phyloP scores from a whole-genome alignment of 1,284 basidiomycete genomes.

The Kwoniella shivajii region DNA sequence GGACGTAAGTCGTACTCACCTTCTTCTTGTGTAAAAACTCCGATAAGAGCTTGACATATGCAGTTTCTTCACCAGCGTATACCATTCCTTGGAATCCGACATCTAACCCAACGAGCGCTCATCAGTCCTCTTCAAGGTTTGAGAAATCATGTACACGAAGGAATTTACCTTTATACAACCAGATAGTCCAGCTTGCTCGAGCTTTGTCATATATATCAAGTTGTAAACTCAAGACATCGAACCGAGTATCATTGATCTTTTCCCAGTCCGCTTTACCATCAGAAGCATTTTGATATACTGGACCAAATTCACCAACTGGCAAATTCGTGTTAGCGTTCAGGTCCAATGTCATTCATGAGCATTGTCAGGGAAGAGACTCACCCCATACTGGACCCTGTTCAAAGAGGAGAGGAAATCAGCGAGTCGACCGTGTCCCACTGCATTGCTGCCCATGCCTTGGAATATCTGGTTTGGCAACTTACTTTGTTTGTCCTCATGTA shows the following conservation, averaged over 20 bases:
- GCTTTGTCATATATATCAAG: slow-evolving; percentile 69
- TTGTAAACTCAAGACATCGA: slow-evolving; percentile 70
- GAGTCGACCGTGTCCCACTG: not conserved
- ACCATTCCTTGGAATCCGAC: slow-evolving; percentile 81
- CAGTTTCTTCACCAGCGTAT: slow-evolving; percentile 66
- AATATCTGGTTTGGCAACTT: too few species aligned
- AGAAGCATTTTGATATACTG: slow-evolving; percentile 43
- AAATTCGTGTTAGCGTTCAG: not conserved
- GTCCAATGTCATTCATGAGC: not conserved
- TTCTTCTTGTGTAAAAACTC: slow-evolving; percentile 30
- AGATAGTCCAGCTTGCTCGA: slow-evolving; percentile 72
- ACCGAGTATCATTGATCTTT: slow-evolving; percentile 67
- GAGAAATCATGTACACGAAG: too few species aligned
- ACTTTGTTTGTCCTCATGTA: slow-evolving; percentile 34
- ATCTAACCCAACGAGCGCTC: slow-evolving; percentile 48
- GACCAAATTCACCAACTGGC: slow-evolving; percentile 63
- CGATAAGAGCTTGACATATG: slow-evolving; percentile 56
- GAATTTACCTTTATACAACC: slow-evolving; percentile 67
- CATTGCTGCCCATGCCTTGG: too few species aligned
- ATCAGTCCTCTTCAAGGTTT: not conserved
- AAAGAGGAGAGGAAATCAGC: not conserved
- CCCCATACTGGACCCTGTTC: slow-evolving; percentile 17
- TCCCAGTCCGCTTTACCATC: slow-evolving; percentile 56
- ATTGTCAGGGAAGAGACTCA: slow-evolving; percentile 6
- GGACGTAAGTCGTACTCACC: slow-evolving; percentile 9